phyloP scores from a whole-genome alignment of 306 rosid genomes.

The Malus sylvestris region DNA sequence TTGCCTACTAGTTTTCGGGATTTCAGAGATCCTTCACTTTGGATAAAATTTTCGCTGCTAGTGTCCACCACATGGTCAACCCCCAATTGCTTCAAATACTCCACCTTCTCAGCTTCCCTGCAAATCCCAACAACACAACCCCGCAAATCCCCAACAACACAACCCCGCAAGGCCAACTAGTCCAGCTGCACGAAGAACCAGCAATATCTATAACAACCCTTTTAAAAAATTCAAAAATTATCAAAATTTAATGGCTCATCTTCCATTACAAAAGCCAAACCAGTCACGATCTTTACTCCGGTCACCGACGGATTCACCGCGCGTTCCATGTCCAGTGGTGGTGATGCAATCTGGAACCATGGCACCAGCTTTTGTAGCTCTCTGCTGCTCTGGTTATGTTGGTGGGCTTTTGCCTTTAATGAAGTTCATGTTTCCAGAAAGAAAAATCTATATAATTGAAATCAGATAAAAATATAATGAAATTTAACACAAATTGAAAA shows the following conservation, averaged over 20 bases:
- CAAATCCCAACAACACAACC: background rate
- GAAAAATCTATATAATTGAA: too few species aligned
- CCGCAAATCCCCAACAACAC: background rate
- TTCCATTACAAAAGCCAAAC: slow-evolving; percentile 54
- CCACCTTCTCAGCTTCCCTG: slow-evolving; percentile 79
- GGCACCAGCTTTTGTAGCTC: too few species aligned
- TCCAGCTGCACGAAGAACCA: too few species aligned
- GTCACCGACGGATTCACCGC: background rate
- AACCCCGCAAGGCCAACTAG: background rate
- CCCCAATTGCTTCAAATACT: slow-evolving; percentile 63
- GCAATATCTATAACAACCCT: too few species aligned
- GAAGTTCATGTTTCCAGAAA: too few species aligned
- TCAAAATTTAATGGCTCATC: slow-evolving; percentile 48
- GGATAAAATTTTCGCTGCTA: slow-evolving; percentile 43
- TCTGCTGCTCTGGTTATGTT: too few species aligned
- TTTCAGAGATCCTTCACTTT: slow-evolving; percentile 58
- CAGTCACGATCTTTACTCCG: slow-evolving; percentile 46
- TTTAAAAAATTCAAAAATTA: background rate
- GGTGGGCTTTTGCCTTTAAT: too few species aligned
- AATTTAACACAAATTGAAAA: too few species aligned
- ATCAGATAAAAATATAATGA: too few species aligned
- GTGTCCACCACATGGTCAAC: slow-evolving; percentile 90
- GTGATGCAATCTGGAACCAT: too few species aligned
- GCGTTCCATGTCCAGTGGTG: too few species aligned
- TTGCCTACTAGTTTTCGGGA: slow-evolving; percentile 51